Evolutionary conservation across 1,139 yeast species (phyloP).

Genomic region (Suhomyces anneliseae): DNA sequence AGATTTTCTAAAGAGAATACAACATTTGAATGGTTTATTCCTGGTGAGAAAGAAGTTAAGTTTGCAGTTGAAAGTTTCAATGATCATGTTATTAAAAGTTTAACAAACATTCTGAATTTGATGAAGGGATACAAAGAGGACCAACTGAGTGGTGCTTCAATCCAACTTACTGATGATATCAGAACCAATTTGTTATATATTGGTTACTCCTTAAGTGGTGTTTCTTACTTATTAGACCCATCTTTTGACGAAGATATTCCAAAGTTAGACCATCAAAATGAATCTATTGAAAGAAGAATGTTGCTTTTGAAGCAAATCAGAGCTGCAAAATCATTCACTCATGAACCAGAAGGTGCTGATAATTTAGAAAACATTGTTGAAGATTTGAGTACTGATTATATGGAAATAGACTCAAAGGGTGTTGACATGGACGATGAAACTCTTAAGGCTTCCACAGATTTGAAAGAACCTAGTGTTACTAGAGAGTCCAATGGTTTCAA

Average conservation of each 20-base stretch:
- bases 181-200: constrained; percentile 57
- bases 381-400: constrained; percentile 26
- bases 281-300: constrained; percentile 38
- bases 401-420: constrained; percentile 18
- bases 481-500: neutral
- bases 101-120: constrained; percentile 42
- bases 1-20: constrained; percentile 45
- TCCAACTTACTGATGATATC: constrained; percentile 47
- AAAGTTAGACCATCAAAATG: constrained; percentile 32
- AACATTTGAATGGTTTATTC: constrained; percentile 74
- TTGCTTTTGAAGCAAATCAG: constrained; percentile 36
- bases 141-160: constrained; percentile 20
- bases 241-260: constrained; percentile 50
- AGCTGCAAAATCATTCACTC: constrained; percentile 23
- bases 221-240: constrained; percentile 77
- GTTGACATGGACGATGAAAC: neutral
- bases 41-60: constrained; percentile 54
- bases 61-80: constrained; percentile 65
- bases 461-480: too few species aligned
- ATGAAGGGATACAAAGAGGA: constrained; percentile 30
- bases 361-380: constrained; percentile 42
- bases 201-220: constrained; percentile 68
- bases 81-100: constrained; percentile 44
- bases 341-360: constrained; percentile 28
- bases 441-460: too few species aligned